Base-by-base conservation (phyloP, 108 stramenopile genomes). In the Nitzschia sp. region DNA sequence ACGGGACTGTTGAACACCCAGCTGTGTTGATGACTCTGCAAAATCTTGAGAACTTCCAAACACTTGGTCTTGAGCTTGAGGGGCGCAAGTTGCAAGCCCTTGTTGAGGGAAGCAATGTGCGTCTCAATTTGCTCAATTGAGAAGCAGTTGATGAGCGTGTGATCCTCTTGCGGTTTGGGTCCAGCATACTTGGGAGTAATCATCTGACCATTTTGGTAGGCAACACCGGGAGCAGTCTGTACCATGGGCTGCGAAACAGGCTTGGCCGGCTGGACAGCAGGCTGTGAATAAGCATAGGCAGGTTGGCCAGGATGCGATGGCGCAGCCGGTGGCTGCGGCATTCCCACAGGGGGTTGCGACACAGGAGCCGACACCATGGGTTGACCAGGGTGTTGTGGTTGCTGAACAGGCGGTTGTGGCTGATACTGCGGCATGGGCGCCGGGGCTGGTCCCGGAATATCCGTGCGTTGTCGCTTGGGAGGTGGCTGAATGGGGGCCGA, bases 1-100 rank as follows among this genome's bases (percentile, higher is more conserved):
- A 99, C 98, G 39, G 67, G 97, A 84, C 69, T 80, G 70, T 80
- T 95, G 85, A 89, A 99, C 14, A 96, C 89, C 85, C 92, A 96
- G 2, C 83, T 89, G 77, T 96, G 90, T 20, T 87, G 81, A 67
- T 95, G 92, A 48, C 90, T 80, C 70, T 94, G 90, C n/a, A 96
- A 70, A n/a, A 83, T 75, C 69, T 89, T 92, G 34, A 97, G 74
- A 2, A 95, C 78, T 15, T 94, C 93, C 5, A 86, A 75, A 64
- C 91, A 91, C 68, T 91, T 94, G 37, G 68, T 41, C 76, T 91
- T 90, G 37, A 97, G 68, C 67, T 90, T 88, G 25, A 73, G 75
- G 15, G 86, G 73, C 22, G 86, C 68, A n/a, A 97, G 67, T 53
- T 83, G 84, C 53, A 94, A 61, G 12, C 92, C 91, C 60, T 89